Percentiles rank a stretch among this genome's conserved stretches.
Conservation (phyloP, 2,329 filamentous ascomycete genomes). For the Incumbomyces lentus region DNA sequence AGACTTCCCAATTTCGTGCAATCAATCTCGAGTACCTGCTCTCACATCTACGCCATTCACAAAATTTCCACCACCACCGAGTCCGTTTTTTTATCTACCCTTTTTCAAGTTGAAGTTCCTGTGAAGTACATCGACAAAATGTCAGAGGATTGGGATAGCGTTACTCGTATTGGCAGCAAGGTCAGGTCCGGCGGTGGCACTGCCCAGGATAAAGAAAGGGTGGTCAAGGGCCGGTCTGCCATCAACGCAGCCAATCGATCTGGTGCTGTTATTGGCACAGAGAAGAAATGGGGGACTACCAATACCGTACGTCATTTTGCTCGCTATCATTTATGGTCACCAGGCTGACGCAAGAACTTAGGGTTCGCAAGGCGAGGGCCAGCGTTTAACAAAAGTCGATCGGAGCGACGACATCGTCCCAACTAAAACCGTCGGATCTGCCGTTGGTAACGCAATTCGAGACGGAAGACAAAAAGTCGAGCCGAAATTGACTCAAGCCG, state of each 20-base stretch:
- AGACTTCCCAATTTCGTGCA: not conserved
- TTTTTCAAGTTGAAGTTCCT: not conserved
- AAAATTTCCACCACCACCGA: not conserved
- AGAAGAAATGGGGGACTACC: slow-evolving; percentile 78
- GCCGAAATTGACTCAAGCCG: slow-evolving; percentile 94
- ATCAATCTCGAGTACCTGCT: not conserved
- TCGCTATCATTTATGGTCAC: not conserved
- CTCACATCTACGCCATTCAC: not conserved
- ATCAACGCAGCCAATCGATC: slow-evolving; percentile 82
- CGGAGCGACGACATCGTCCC: slow-evolving; percentile 95
- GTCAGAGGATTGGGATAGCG: slow-evolving; percentile 62
- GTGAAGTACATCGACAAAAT: not conserved
- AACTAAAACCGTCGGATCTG: slow-evolving; percentile 76
- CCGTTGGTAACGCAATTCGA: slow-evolving; percentile 73
- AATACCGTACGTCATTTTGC: slow-evolving; percentile 58
- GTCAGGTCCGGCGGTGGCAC: slow-evolving; percentile 52
- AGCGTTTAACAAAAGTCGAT: slow-evolving; percentile 96
- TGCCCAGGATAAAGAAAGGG: slow-evolving; percentile 62
- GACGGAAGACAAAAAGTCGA: slow-evolving; percentile 68
- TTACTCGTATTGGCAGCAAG: slow-evolving; percentile 91
- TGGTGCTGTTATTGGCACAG: slow-evolving; percentile 66
- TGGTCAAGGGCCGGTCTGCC: slow-evolving; percentile 71
- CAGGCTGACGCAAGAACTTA: slow-evolving; percentile 26
- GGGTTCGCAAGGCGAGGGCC: slow-evolving; percentile 57
- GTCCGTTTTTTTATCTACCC: not conserved